phyloP scores from a whole-genome alignment of 2,329 filamentous ascomycete genomes.

The Simplicillium aogashimaense region DNA sequence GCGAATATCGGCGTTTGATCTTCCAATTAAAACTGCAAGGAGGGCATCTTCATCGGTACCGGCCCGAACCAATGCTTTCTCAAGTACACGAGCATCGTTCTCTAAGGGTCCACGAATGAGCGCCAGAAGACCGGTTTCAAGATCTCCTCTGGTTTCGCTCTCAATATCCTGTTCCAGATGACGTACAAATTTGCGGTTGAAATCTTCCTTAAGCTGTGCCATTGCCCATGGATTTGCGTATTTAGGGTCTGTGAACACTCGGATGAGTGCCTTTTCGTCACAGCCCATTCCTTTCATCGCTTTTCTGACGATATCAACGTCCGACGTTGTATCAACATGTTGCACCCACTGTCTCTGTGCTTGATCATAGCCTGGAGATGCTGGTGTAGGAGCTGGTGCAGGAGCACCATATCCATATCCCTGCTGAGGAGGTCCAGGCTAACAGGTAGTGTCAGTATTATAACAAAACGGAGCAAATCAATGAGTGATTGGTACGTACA shows the following conservation, averaged over 20 bases:
- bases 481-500: neutral
- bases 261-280: constrained; percentile 19
- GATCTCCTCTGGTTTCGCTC: constrained; percentile 19
- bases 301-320: constrained; percentile 19
- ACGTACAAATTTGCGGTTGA: constrained; percentile 22
- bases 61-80: constrained; percentile 17
- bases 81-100: constrained; percentile 19
- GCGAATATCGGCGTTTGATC: constrained; percentile 23
- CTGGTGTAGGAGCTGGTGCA: constrained; percentile 12
- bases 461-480: neutral
- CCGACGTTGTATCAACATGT: constrained; percentile 18
- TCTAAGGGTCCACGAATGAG: constrained; percentile 19
- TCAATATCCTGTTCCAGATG: constrained; percentile 21
- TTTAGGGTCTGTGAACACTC: constrained; percentile 17
- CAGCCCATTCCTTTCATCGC: constrained; percentile 26
- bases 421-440: constrained; percentile 3
- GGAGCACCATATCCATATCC: constrained; percentile 5
- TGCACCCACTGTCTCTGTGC: constrained; percentile 13
- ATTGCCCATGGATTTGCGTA: constrained; percentile 22
- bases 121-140: constrained; percentile 19
- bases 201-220: constrained; percentile 19
- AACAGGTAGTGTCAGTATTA: neutral
- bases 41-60: constrained; percentile 23
- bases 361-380: constrained; percentile 18
- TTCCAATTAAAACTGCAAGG: constrained; percentile 22